phyloP scores from a whole-genome alignment of 2,329 filamentous ascomycete species.

The Aspergillus phoenicis region DNA sequence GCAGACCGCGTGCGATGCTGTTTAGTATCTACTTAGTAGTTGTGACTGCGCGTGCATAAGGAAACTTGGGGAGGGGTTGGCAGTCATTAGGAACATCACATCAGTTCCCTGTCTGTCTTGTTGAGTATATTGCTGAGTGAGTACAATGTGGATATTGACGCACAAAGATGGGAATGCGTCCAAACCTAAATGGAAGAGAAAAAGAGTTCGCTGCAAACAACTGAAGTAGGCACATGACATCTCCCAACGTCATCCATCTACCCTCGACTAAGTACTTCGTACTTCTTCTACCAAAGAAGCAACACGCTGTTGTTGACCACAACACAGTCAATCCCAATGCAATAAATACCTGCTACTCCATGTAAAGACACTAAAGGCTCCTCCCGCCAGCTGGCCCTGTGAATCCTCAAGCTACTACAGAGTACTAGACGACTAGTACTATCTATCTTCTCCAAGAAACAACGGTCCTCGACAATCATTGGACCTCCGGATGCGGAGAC shows the following conservation, averaged over 20 bases:
- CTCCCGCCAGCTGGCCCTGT: not conserved
- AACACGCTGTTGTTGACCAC: not conserved
- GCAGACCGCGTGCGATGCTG: no score
- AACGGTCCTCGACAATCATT: not conserved
- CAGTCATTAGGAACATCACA: not conserved
- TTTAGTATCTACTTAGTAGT: not conserved
- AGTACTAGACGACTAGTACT: not conserved
- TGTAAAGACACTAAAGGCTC: not conserved
- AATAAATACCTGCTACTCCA: not conserved
- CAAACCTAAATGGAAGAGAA: not conserved
- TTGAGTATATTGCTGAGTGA: no score
- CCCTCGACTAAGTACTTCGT: not conserved
- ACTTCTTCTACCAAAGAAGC: not conserved
- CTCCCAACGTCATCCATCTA: not conserved
- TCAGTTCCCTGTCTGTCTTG: not conserved
- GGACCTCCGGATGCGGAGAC: slow-evolving; percentile 8
- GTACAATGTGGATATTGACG: not conserved
- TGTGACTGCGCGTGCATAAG: slow-evolving; percentile 17
- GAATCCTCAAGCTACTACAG: not conserved
- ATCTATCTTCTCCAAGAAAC: no score
- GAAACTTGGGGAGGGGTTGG: not conserved
- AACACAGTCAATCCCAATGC: not conserved
- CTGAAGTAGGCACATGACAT: not conserved
- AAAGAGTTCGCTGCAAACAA: not conserved
- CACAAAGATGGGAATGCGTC: not conserved